Evolutionary conservation across 345 rosid species (phyloP).

Genomic region (Gossypium mustelinum): DNA sequence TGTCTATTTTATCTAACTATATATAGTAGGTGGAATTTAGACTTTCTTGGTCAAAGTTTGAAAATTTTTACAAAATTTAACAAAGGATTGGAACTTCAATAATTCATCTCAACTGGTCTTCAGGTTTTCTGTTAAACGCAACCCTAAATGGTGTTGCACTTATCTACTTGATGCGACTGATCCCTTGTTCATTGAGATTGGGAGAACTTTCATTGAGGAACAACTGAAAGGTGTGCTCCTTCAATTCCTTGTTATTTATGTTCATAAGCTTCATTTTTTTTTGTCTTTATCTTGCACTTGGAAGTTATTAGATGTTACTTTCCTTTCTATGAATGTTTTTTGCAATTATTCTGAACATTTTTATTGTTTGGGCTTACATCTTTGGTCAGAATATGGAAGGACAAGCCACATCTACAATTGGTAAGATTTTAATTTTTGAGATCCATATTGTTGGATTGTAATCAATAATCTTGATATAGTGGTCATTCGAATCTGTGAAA

Average conservation of each 20-base stretch:
- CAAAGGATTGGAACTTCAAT: constrained; percentile 2
- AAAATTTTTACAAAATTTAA: not conserved
- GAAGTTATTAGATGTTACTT: not conserved
- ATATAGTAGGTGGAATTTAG: not conserved
- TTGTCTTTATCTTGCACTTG: not conserved
- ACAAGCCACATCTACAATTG: constrained; percentile 66
- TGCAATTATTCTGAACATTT: constrained; percentile 9
- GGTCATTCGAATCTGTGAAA: not conserved
- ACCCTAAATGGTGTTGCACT: constrained; percentile 65
- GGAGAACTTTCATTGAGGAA: constrained; percentile 55
- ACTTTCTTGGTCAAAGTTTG: constrained; percentile 4
- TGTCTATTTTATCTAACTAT: not conserved
- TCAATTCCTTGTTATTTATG: constrained; percentile 1
- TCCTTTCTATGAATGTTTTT: constrained; percentile 11
- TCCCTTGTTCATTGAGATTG: constrained; percentile 66
- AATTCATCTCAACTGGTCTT: constrained; percentile 12
- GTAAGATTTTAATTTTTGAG: constrained; percentile 31
- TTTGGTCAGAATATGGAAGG: constrained; percentile 59
- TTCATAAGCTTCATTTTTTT: not conserved
- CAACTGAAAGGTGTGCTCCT: constrained; percentile 42
- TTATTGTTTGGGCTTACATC: constrained; percentile 9
- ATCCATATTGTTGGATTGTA: not conserved
- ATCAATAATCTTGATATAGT: not conserved
- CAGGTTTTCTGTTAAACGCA: constrained; percentile 62
- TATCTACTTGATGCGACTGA: constrained; percentile 78